Percentiles rank a stretch among this genome's conserved stretches.
Conservation (phyloP, 768 basidiomycete genomes). For the Termitomyces sp. region DNA sequence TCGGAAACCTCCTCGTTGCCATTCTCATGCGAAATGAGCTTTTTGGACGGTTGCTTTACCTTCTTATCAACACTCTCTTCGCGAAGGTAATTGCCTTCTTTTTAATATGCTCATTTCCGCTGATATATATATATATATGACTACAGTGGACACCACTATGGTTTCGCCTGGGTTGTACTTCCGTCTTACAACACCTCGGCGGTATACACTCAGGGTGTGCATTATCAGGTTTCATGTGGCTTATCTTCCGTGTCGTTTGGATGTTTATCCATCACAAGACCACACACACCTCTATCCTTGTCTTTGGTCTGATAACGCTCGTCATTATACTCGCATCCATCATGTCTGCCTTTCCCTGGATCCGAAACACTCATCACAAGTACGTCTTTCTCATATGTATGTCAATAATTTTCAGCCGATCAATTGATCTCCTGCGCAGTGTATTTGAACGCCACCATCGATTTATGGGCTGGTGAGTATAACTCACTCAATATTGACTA, state of each 20-base stretch:
- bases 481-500: background rate
- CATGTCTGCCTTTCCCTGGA: slow-evolving; percentile 71
- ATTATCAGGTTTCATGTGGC: slow-evolving; percentile 69
- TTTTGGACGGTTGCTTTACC: slow-evolving; percentile 74
- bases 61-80: slow-evolving; percentile 68
- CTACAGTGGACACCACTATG: slow-evolving; percentile 41
- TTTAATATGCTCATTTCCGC: background rate
- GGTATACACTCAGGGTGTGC: slow-evolving; percentile 87
- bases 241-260: slow-evolving; percentile 56
- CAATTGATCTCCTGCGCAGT: slow-evolving; percentile 31
- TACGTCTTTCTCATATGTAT: slow-evolving; percentile 26
- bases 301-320: slow-evolving; percentile 59
- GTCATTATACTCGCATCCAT: slow-evolving; percentile 60
- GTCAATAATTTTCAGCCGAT: slow-evolving; percentile 1
- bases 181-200: slow-evolving; percentile 72
- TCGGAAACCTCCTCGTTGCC: slow-evolving; percentile 70
- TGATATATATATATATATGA: slow-evolving; percentile 7
- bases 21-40: slow-evolving; percentile 81
- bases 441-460: slow-evolving; percentile 82
- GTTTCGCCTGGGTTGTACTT: slow-evolving; percentile 71
- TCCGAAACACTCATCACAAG: slow-evolving; percentile 82
- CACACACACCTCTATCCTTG: slow-evolving; percentile 53
- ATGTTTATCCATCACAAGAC: slow-evolving; percentile 47
- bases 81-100: slow-evolving; percentile 55
- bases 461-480: slow-evolving; percentile 71